A percentile compares a stretch with the other conserved stretches of the same genome.
These are phyloP conservation scores for Urtica urens DNA, from an alignment of 306 rosid species.

Conservation along the genomic window DNA sequence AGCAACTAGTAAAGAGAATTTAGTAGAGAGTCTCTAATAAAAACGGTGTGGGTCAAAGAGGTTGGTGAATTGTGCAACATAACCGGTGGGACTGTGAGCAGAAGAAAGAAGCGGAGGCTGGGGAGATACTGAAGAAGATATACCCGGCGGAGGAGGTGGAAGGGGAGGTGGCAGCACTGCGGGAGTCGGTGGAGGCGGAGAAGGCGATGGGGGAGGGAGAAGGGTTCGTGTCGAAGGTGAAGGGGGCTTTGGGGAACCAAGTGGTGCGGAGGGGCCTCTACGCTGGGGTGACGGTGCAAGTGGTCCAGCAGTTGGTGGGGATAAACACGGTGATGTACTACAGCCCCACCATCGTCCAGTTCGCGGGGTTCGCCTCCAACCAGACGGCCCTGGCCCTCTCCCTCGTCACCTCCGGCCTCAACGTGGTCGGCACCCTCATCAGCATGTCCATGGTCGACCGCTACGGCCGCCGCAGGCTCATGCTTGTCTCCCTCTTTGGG, in stretches of 20 bases:
- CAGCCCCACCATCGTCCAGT: constrained; percentile 82
- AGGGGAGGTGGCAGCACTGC: constrained; percentile 44
- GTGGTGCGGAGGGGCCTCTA: constrained; percentile 61
- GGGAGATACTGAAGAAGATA: constrained; percentile 34
- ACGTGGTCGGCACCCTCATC: constrained; percentile 47
- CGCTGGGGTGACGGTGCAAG: constrained; percentile 70
- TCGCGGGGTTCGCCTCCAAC: constrained; percentile 74
- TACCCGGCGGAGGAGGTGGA: constrained; percentile 44
- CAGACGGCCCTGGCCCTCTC: constrained; percentile 70
- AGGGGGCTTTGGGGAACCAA: constrained; percentile 25
- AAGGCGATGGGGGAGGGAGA: constrained; percentile 41
- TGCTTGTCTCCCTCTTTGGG: constrained; percentile 52
- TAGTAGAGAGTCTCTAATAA: too few species aligned
- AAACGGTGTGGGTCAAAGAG: too few species aligned
- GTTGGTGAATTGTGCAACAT: too few species aligned
- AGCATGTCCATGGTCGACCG: constrained; percentile 56
- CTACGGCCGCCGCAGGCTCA: constrained; percentile 56
- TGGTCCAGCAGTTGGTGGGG: constrained; percentile 72
- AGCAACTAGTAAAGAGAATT: too few species aligned
- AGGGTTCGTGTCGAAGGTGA: constrained; percentile 28
- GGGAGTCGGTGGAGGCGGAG: constrained; percentile 43
- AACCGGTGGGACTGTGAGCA: constrained; percentile 6
- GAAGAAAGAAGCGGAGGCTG: constrained; percentile 50
- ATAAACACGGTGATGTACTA: constrained; percentile 85
- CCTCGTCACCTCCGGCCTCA: constrained; percentile 63